These are phyloP conservation scores for Gaertneriomyces sp. DNA, from an alignment of 192 early-diverging fungal genomes.

Conservation along the genomic window DNA sequence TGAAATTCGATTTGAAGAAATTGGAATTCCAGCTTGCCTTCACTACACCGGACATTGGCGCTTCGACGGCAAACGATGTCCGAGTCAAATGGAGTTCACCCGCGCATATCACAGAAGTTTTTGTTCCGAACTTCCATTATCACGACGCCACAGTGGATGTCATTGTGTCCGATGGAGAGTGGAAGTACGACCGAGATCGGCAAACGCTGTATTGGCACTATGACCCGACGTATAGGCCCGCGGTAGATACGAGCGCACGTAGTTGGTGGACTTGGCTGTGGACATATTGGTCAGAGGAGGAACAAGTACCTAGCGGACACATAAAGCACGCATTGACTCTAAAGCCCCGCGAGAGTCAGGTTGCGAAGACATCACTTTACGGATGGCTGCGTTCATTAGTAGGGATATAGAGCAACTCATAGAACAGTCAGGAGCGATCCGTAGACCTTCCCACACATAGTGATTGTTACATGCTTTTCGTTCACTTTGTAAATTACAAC, in stretches of 20 bases:
- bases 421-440: no score
- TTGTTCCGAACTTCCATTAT: slow-evolving; percentile 73
- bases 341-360: no score
- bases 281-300: no score
- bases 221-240: slow-evolving; percentile 25
- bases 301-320: no score
- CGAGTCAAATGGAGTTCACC: not conserved
- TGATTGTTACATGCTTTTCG: no score
- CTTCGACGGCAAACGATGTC: not conserved
- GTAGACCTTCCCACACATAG: no score
- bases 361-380: no score
- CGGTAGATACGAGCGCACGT: no score
- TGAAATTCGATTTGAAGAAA: slow-evolving; percentile 57
- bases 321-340: no score
- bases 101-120: slow-evolving; percentile 59
- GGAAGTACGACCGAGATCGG: slow-evolving; percentile 60
- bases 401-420: no score
- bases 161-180: slow-evolving; percentile 63
- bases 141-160: slow-evolving; percentile 46
- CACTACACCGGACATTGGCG: slow-evolving; percentile 31
- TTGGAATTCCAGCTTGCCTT: slow-evolving; percentile 64
- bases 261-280: no score
- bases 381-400: no score
- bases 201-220: slow-evolving; percentile 66
- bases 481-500: slow-evolving; percentile 14